Base-by-base conservation (phyloP, 345 rosid genomes). In the Cardiospermum halicacabum region DNA sequence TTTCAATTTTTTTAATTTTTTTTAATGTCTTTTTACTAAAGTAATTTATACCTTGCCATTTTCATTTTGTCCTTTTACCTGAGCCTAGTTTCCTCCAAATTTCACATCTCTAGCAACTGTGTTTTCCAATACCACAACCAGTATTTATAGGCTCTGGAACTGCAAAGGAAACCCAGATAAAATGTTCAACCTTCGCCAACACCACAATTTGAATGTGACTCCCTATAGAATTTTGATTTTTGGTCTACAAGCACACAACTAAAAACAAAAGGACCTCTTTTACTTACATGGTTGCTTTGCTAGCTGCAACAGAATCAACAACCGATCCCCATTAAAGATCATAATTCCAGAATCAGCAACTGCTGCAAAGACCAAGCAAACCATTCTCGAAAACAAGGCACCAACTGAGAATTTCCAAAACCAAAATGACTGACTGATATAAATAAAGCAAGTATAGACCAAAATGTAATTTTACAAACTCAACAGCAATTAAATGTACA, bases 41-140 rank as follows among this genome's bases (percentile, higher is more conserved):
- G n/a, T n/a, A n/a, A n/a, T n/a, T n/a, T n/a, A n/a, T n/a, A n/a
- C n/a, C n/a, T n/a, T n/a, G n/a, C n/a, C n/a, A n/a, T n/a, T n/a
- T n/a, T n/a, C n/a, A n/a, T n/a, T n/a, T n/a, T n/a, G n/a, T n/a
- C n/a, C n/a, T n/a, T n/a, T n/a, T n/a, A n/a, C n/a, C n/a, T n/a
- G n/a, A n/a, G n/a, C n/a, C 25, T 58, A 58, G 27, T 58, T 24
- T 2, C 62, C 62, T 37, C 62, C 50, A 39, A 39, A 12, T 58
- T 58, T 58, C 31, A 58, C 31, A 2, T 21, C 49, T 21, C 49
- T 4, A 8, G 27, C 62, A 47, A 18, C 24, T 47, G 51, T 47
- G 19, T 13, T n/a, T 53, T 16, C n/a, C 56, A 10, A 24, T 3
- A 53, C 31, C 16, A 4, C 15, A 53, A 31, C 56, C 13, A 47